These are phyloP conservation scores for Coemansia sp. DNA, from an alignment of 371 early-diverging fungal genomes.

Conservation along the genomic window DNA sequence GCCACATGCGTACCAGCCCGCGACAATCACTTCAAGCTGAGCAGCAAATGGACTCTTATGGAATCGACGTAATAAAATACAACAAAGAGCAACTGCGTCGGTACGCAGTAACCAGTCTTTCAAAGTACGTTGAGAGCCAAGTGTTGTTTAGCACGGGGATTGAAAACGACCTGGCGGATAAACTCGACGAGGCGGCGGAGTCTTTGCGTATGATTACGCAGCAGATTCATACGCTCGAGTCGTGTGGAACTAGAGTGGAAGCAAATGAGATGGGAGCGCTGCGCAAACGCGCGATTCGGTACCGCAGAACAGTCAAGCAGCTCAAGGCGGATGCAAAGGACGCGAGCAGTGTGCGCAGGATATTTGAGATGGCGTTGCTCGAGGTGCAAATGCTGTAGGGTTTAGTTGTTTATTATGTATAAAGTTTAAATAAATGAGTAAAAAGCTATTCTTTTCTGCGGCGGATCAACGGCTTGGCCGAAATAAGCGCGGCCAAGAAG, in stretches of 20 bases:
- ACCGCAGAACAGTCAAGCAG: conserved; percentile 10
- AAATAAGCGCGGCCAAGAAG: conserved; percentile 26
- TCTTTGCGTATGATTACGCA: conserved; percentile 4
- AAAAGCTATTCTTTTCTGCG: conserved; percentile 1
- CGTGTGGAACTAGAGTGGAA: background rate
- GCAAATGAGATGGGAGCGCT: conserved; percentile 5
- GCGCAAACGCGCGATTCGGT: conserved; percentile 9
- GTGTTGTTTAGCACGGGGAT: conserved; percentile 45
- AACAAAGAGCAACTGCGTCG: conserved; percentile 42
- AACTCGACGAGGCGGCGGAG: conserved; percentile 20
- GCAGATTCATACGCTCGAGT: conserved; percentile 25
- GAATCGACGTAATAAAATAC: conserved; percentile 38
- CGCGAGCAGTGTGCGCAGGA: conserved; percentile 23
- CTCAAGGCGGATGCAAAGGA: conserved; percentile 21
- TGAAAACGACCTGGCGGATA: conserved; percentile 43
- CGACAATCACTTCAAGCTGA: conserved; percentile 1
- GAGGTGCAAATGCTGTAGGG: conserved; percentile 24
- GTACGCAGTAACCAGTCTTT: conserved; percentile 32
- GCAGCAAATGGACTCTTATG: conserved; percentile 10
- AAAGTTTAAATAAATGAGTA: background rate
- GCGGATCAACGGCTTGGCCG: conserved; percentile 16
- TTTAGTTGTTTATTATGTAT: too few relatives aligned
- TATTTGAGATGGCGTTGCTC: conserved; percentile 36
- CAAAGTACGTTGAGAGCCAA: conserved; percentile 42
- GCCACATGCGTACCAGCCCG: background rate